Evolutionary conservation across 1,284 basidiomycete species (phyloP).

Genomic region (Rhodotorula sp.): DNA sequence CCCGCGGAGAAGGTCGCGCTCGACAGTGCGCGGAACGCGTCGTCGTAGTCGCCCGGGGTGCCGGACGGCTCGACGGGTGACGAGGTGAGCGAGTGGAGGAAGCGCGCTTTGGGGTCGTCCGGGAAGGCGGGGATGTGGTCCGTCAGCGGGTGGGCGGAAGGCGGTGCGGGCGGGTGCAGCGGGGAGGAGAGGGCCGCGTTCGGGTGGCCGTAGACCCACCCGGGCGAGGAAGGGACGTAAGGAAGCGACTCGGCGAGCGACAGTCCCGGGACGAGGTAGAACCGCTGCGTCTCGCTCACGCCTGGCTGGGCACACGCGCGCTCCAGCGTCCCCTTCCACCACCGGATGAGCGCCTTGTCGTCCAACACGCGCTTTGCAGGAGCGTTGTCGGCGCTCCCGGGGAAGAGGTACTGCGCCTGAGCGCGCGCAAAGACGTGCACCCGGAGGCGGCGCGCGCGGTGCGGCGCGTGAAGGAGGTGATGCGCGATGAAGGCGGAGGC

Average conservation of each 20-base stretch:
- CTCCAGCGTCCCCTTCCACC: constrained; percentile 82
- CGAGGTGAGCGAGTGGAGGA: constrained; percentile 77
- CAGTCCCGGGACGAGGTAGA: constrained; percentile 74
- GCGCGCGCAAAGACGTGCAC: constrained; percentile 89
- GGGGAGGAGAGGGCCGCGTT: constrained; percentile 65
- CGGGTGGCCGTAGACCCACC: constrained; percentile 75
- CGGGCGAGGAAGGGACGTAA: constrained; percentile 53
- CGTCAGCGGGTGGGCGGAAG: constrained; percentile 59
- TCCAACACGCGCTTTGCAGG: constrained; percentile 71
- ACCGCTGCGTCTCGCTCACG: constrained; percentile 44
- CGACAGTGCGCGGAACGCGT: constrained; percentile 56
- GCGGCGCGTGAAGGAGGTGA: constrained; percentile 67
- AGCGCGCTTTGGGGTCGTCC: constrained; percentile 89
- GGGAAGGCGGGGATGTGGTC: constrained; percentile 81
- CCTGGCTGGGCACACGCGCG: constrained; percentile 53
- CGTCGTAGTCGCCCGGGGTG: constrained; percentile 61
- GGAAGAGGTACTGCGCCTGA: constrained; percentile 91
- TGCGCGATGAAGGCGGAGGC: constrained; percentile 68
- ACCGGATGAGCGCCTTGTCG: constrained; percentile 79
- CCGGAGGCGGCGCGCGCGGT: constrained; percentile 66
- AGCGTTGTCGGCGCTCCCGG: constrained; percentile 74
- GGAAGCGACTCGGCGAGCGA: constrained; percentile 68
- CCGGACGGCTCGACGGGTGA: constrained; percentile 57
- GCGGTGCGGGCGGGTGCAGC: constrained; percentile 54
- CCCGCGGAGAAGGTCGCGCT: constrained; percentile 59